Base-by-base conservation (phyloP, 192 early-diverging fungal species). In the Umbelopsis sp. region DNA sequence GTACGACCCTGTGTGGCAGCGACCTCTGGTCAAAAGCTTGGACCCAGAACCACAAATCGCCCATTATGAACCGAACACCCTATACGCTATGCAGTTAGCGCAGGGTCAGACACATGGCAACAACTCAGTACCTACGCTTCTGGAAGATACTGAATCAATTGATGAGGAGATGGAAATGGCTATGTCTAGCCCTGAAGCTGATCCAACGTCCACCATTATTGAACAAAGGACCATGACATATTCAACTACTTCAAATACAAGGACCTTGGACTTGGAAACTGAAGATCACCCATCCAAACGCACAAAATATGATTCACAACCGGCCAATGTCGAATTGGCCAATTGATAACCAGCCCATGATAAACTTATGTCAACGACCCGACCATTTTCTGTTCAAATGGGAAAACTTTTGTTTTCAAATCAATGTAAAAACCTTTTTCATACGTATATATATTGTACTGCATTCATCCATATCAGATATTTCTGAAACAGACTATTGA, bases 91-190 rank as follows among this genome's bases (percentile, higher is more conserved):
- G 56, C 26, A 62, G 3, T n/a, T 62, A 16, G 16, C 0, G 31
- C 56, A 62, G 31, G 29, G 17, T 29, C 56, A 62, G 20, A 11
- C 26, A 34, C 26, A 62, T 12, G 17, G 14, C 1, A 29, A 34
- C 31, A 2, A 3, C 16, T 17, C 56, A 4, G 56, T 62, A 4
- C 56, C 56, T n/a, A 62, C 29, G 0, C 26, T 62, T 7, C 17
- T 62, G 31, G 56, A 62, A 26, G 56, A 62, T 31, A 62, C 56
- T 2, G 56, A 62, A 34, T 62, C 56, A 0, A 3, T 62, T 32
- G 56, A 62, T 34, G 56, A 62, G 34, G 56, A 62, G 12, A 62
- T 62, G 56, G 56, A 62, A 62, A 62, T 62, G 56, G 56, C 31
- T 34, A 62, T 62, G 56, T 62, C 56, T 26, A 62, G 56, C 17